Base-by-base conservation (phyloP, 208 protist species). In the Wallacemonas sp. region DNA sequence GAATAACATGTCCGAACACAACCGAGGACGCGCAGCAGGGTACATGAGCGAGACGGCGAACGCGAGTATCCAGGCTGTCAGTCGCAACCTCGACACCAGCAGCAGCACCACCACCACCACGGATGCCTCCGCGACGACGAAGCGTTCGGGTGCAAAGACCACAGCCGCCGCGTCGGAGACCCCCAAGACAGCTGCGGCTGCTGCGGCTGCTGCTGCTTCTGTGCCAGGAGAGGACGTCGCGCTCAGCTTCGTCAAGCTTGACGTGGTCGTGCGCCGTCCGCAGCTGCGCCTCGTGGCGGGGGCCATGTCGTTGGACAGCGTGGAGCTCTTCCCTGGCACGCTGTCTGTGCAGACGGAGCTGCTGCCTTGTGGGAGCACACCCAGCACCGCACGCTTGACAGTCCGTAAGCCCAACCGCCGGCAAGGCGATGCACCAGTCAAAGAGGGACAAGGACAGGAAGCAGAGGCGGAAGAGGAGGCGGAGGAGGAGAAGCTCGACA, bases 21-120 rank as follows among this genome's bases (percentile, higher is more conserved):
- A 95, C 72, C 76, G 76, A 29, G 66, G 77, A 58, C 88, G 87
- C 63, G 89, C 83, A 8, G 87, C 84, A 57, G 74, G 81, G 46
- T 92, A 90, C 72, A 74, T 95, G 16, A 75, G 72, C 9, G 78
- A 86, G 52, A 76, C 67, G 19, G 79, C 52, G n/a, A 58, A 21
- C 29, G 26, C 52, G 11, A 29, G 52, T 30, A 9, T 58, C n/a
- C n/a, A 58, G 52, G 52, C 52, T 8, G n/a, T 58, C 16, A 24
- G 52, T 4, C 52, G 32, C 30, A 33, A 33, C 14, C 26, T 55
- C 47, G 43, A 19, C 36, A 14, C 36, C 14, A 14, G 14, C 36
- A 41, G 9, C 47, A 32, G 21, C 47, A n/a, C 47, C 9, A 26
- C 47, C 47, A 55, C 47, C 23, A 24, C 47, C n/a, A 3, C 47